Percentiles rank a stretch among this genome's conserved stretches.
phyloP scores from a whole-genome alignment of 1,139 yeast genomes.

The Nakaseomyces sp. region DNA sequence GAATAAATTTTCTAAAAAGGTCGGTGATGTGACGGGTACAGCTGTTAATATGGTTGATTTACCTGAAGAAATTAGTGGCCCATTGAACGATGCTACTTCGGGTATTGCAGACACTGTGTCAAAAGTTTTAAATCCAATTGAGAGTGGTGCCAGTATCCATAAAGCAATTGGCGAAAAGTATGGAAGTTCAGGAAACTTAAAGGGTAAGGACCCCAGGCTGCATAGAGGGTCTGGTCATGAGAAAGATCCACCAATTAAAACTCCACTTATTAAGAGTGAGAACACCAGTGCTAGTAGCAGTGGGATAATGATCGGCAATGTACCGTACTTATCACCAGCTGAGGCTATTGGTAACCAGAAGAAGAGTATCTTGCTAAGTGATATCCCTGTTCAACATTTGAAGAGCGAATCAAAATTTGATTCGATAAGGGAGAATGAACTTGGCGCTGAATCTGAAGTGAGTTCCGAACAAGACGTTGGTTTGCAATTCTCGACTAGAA shows the following conservation, averaged over 20 bases:
- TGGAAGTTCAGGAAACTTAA: neutral
- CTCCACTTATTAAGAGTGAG: neutral
- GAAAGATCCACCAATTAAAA: neutral
- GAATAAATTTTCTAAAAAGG: slow-evolving; percentile 4
- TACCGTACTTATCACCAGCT: slow-evolving; percentile 6
- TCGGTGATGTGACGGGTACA: slow-evolving; percentile 3
- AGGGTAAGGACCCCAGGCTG: neutral
- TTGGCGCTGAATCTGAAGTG: neutral
- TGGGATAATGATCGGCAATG: slow-evolving; percentile 11
- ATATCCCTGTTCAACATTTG: slow-evolving; percentile 11
- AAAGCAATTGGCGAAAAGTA: neutral
- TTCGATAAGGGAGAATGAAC: slow-evolving; percentile 3
- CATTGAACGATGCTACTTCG: neutral
- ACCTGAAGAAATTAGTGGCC: slow-evolving; percentile 2
- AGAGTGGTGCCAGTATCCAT: neutral
- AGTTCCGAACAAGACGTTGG: slow-evolving; percentile 6
- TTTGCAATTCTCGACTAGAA: slow-evolving; percentile 1
- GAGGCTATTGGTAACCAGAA: slow-evolving; percentile 6
- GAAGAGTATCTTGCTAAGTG: slow-evolving; percentile 8
- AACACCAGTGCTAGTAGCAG: slow-evolving; percentile 5
- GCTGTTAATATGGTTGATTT: neutral
- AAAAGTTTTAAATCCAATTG: neutral
- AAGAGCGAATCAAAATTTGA: neutral
- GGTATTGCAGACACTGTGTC: neutral
- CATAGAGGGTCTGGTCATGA: neutral